Evolutionary conservation across 208 protist genomes (phyloP).

Genomic region (Trypanosoma brucei): DNA sequence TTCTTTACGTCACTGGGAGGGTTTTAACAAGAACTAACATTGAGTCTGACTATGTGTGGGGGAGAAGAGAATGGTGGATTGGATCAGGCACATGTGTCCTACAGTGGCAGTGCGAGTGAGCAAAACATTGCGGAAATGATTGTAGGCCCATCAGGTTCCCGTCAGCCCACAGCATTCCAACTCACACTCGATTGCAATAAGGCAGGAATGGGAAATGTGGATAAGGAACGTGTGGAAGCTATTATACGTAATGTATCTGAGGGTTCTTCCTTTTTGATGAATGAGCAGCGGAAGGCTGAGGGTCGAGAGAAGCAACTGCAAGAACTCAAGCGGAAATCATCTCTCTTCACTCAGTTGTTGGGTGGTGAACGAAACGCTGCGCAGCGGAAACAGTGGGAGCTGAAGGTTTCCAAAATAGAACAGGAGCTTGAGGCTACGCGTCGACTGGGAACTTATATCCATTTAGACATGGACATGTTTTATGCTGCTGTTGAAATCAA

Average conservation of each 20-base stretch:
- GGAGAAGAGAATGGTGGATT: no score
- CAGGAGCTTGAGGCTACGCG: slow-evolving; percentile 60
- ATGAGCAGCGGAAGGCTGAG: slow-evolving; percentile 65
- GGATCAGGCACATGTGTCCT: no score
- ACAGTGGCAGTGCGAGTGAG: no score
- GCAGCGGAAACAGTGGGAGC: slow-evolving; percentile 38
- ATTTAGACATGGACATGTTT: slow-evolving; percentile 94
- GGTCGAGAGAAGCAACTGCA: slow-evolving; percentile 34
- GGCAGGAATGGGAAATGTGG: slow-evolving; percentile 52
- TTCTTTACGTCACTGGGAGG: no score
- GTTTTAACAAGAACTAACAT: no score
- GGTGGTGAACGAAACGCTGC: slow-evolving; percentile 9
- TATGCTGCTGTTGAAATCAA: slow-evolving; percentile 88
- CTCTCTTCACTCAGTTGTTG: slow-evolving; percentile 4
- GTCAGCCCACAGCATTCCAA: slow-evolving; percentile 1
- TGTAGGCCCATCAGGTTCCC: no score
- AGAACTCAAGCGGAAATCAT: slow-evolving; percentile 30
- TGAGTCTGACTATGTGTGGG: no score
- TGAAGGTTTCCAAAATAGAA: slow-evolving; percentile 48
- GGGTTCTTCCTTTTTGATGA: slow-evolving; percentile 52
- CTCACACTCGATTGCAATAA: slow-evolving; percentile 66
- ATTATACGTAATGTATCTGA: slow-evolving; percentile 50
- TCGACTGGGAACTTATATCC: slow-evolving; percentile 70
- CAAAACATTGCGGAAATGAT: no score
- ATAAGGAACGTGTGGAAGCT: slow-evolving; percentile 47